Conservation (phyloP, 495 filamentous ascomycete genomes). For the Penicillium coprophilum region DNA sequence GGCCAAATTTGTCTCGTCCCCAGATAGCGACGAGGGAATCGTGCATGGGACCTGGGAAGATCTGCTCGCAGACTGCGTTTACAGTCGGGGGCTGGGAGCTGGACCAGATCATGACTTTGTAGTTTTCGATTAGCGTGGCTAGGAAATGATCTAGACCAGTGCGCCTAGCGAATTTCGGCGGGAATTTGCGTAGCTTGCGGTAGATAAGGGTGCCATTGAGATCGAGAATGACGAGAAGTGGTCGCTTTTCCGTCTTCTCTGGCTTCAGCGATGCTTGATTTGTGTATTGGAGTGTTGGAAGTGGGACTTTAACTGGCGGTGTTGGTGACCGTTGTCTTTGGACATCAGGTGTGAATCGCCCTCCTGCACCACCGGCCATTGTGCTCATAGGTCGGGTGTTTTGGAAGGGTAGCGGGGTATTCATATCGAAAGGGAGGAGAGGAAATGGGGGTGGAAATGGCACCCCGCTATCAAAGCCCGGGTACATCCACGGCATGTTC, state of each 20-base stretch:
- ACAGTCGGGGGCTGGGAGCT: slow-evolving; percentile 76
- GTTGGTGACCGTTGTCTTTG: slow-evolving; percentile 17
- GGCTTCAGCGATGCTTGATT: slow-evolving; percentile 38
- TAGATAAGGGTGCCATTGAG: slow-evolving; percentile 87
- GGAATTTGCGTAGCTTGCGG: slow-evolving; percentile 54
- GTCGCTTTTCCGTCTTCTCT: slow-evolving; percentile 31
- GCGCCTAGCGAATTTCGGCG: slow-evolving; percentile 57
- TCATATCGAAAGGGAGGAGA: slow-evolving; percentile 3
- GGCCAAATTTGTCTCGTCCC: slow-evolving; percentile 76
- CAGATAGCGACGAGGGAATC: slow-evolving; percentile 64
- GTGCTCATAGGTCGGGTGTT: slow-evolving; percentile 22
- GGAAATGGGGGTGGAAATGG: slow-evolving; percentile 14
- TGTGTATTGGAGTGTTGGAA: slow-evolving; percentile 46
- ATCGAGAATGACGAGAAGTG: slow-evolving; percentile 80
- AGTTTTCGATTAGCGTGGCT: slow-evolving; percentile 59
- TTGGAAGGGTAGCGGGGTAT: slow-evolving; percentile 10
- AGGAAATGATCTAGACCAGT: slow-evolving; percentile 67
- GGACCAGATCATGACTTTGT: slow-evolving; percentile 87
- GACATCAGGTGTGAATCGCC: background rate
- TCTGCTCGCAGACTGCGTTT: slow-evolving; percentile 50
- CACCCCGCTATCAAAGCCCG: slow-evolving; percentile 1
- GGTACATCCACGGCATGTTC: slow-evolving; percentile 14
- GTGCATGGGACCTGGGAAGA: slow-evolving; percentile 45
- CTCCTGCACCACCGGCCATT: slow-evolving; percentile 4
- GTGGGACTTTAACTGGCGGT: slow-evolving; percentile 26